phyloP scores from a whole-genome alignment of 192 early-diverging fungal genomes.

The Coemansia sp. region DNA sequence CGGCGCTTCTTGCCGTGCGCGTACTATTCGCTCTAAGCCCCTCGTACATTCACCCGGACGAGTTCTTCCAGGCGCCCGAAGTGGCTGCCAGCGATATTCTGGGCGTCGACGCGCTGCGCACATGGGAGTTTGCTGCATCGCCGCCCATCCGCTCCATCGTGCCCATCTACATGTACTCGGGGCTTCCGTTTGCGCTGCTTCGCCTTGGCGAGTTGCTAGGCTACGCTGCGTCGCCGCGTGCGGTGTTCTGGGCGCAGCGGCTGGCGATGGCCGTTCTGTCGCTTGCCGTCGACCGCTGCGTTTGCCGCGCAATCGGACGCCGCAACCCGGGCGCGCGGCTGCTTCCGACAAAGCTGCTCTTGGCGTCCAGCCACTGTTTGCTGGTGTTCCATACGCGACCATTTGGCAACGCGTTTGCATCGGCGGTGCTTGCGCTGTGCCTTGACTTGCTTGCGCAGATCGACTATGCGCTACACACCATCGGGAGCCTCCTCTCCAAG shows the following conservation, averaged over 20 bases:
- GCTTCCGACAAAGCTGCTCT: constrained; percentile 55
- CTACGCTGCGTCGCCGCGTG: constrained; percentile 1
- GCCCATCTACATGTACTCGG: constrained; percentile 40
- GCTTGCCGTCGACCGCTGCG: constrained; percentile 20
- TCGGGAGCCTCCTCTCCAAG: too few relatives aligned
- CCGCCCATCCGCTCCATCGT: constrained; percentile 71
- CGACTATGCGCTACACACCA: not conserved
- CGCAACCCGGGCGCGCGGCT: constrained; percentile 16
- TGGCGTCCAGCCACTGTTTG: constrained; percentile 61
- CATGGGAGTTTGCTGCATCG: constrained; percentile 78
- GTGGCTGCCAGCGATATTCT: constrained; percentile 69
- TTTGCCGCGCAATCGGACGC: constrained; percentile 8
- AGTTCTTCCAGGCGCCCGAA: constrained; percentile 83
- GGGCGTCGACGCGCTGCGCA: constrained; percentile 54
- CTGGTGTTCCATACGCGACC: constrained; percentile 66
- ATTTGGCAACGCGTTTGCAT: constrained; percentile 76
- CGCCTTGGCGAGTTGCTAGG: not conserved
- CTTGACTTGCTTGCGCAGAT: constrained; percentile 32
- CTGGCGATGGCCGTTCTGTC: constrained; percentile 24
- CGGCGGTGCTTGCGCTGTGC: constrained; percentile 52
- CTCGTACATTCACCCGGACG: constrained; percentile 86
- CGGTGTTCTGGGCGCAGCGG: constrained; percentile 25
- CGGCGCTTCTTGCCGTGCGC: constrained; percentile 16
- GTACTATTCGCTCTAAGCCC: constrained; percentile 29
- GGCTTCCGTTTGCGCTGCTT: constrained; percentile 23